Evolutionary conservation across 2,329 filamentous ascomycete genomes (phyloP).

Genomic region (Phaeosphaeria sp.): DNA sequence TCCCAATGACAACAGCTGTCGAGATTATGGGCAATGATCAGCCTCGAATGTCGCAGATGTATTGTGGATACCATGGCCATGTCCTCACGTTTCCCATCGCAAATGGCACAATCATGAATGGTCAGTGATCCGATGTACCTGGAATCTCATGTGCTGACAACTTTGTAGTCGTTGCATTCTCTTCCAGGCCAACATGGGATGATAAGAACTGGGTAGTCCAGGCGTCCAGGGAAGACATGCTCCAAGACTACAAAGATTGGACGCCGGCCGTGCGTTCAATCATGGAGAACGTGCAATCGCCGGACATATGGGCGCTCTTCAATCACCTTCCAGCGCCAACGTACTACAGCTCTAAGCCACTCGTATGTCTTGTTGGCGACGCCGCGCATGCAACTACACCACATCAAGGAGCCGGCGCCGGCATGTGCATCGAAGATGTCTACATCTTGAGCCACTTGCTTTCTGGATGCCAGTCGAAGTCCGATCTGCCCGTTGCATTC

Average conservation of each 20-base stretch:
- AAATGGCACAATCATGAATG: conserved; percentile 62
- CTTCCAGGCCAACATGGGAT: conserved; percentile 26
- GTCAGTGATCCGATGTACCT: conserved; percentile 14
- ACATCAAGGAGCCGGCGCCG: conserved; percentile 61
- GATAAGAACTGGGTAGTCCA: conserved; percentile 34
- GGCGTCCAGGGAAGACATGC: conserved; percentile 34
- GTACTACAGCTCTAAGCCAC: conserved; percentile 43
- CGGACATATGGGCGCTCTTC: conserved; percentile 57
- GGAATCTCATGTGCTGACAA: background rate
- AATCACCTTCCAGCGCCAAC: conserved; percentile 53
- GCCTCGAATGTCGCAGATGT: conserved; percentile 60
- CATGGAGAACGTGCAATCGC: conserved; percentile 51
- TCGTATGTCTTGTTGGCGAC: conserved; percentile 57
- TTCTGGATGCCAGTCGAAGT: conserved; percentile 14
- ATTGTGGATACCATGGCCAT: conserved; percentile 64
- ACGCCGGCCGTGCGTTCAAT: conserved; percentile 22
- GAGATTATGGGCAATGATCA: conserved; percentile 57
- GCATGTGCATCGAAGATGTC: conserved; percentile 62
- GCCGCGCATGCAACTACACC: conserved; percentile 63
- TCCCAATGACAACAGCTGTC: conserved; percentile 64
- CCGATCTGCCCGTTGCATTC: conserved; percentile 42
- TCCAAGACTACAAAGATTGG: conserved; percentile 34
- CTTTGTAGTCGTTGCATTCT: conserved; percentile 34
- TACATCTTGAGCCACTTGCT: conserved; percentile 53
- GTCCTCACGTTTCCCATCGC: conserved; percentile 68